Evolutionary conservation across 805 yeast genomes (phyloP), one percentile per base, ranked within the genome.

Genomic region (Lachancea thermotolerans): DNA sequence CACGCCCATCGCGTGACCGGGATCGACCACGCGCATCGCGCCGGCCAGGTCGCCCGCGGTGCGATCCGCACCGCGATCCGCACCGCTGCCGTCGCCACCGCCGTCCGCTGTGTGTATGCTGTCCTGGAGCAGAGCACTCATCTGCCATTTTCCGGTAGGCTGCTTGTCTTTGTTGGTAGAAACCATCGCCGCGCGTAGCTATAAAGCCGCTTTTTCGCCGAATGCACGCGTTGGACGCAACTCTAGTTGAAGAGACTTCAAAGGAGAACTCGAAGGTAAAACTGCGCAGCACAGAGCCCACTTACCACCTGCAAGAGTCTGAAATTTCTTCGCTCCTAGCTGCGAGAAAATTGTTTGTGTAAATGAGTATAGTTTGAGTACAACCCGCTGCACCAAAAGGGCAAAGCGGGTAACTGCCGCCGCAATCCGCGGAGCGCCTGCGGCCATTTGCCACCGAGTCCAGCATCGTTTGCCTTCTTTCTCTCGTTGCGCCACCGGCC

Each of bases 301-400:
- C 12, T 11, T 17, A 18, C 30, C 14, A 21, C 7, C 14, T 33
- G 32, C 37, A 25, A 37, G 37, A 33, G 33, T 40, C 43, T 30
- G 21, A 40, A 40, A 33, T 40, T 40, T 40, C 37, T 40, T 34
- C 37, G 37, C 37, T 30, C 31, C 10, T n/a, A n/a, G 25, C n/a
- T 30, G 38, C 33, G 43, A 40, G 43, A 40, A 40, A 33, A 33
- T 40, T 40, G 43, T 40, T n/a, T 17, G 30, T 6, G 21, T 27
- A 40, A 39, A 40, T 40, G 43, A 40, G 43, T 40, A 40, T 33
- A 40, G 43, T 33, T 40, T 40, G 43, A 40, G 43, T 40, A 40
- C 15, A 25, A 16, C n/a, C 12, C 25, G 30, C 14, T 32, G 10
- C 12, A 31, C 33, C 36, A 39, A 9, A 30, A 16, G 17, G 17